These are phyloP conservation scores for Sporothrix mexicana DNA, from an alignment of 2,329 filamentous ascomycete species.

Conservation along the genomic window DNA sequence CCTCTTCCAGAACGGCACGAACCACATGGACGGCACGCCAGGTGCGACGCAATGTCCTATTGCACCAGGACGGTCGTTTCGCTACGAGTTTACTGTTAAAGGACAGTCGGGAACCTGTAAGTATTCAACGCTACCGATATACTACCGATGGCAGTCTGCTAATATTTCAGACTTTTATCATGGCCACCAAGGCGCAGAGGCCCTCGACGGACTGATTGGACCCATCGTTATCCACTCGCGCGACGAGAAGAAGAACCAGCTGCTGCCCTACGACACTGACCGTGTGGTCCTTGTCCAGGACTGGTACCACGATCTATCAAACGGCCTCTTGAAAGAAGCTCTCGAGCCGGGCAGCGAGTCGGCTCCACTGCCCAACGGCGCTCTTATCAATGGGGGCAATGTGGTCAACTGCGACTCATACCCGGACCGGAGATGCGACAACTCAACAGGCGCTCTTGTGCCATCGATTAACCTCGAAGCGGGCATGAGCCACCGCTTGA, in stretches of 20 bases:
- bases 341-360: conserved; percentile 64
- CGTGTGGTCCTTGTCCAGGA: conserved; percentile 70
- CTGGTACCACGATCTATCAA: conserved; percentile 67
- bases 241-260: conserved; percentile 53
- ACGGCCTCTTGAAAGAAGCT: conserved; percentile 55
- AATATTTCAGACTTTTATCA: conserved; percentile 70
- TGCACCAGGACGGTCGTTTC: conserved; percentile 61
- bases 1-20: conserved; percentile 77
- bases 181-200: conserved; percentile 70
- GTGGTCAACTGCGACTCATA: conserved; percentile 49
- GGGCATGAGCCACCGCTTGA: conserved; percentile 66
- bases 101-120: conserved; percentile 48
- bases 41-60: conserved; percentile 67
- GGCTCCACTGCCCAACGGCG: conserved; percentile 68
- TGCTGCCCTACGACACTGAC: conserved; percentile 66
- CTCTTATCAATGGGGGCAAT: conserved; percentile 71
- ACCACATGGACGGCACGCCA: conserved; percentile 69
- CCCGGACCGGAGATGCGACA: conserved; percentile 53
- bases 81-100: conserved; percentile 51
- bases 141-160: background rate
- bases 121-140: conserved; percentile 21
- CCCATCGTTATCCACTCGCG: conserved; percentile 67
- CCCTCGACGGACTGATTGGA: conserved; percentile 68
- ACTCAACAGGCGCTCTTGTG: conserved; percentile 43
- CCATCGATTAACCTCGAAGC: conserved; percentile 56